A percentile compares a stretch with the other conserved stretches of the same genome.
These are phyloP conservation scores for Ilyonectria sp. DNA, from an alignment of 2,329 filamentous ascomycete species.

Conservation along the genomic window DNA sequence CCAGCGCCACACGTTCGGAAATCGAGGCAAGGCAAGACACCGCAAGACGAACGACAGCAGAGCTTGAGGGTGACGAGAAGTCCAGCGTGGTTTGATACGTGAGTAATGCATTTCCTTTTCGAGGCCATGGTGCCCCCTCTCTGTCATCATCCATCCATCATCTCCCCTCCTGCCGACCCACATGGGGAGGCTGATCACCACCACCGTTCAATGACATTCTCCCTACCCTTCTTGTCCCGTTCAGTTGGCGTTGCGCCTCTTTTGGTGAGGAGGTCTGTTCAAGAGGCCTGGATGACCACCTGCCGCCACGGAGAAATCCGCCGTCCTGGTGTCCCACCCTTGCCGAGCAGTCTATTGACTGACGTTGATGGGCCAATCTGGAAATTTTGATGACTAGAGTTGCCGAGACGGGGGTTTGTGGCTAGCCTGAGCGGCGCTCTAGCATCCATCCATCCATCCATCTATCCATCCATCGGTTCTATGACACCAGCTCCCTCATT, in stretches of 20 bases:
- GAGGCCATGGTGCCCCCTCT: neutral
- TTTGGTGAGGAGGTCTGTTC: conserved; percentile 17
- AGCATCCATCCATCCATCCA: conserved; percentile 5
- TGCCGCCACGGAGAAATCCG: conserved; percentile 29
- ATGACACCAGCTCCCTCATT: conserved; percentile 1
- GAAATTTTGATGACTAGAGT: conserved; percentile 14
- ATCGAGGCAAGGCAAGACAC: conserved; percentile 19
- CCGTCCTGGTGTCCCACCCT: conserved; percentile 37
- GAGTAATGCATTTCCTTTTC: conserved; percentile 10
- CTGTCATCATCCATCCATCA: neutral
- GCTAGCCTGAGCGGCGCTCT: conserved; percentile 6
- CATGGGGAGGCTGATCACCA: conserved; percentile 19
- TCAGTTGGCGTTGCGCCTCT: conserved; percentile 28
- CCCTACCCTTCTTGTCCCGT: conserved; percentile 7
- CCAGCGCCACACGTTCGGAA: conserved; percentile 26
- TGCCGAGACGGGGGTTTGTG: conserved; percentile 15
- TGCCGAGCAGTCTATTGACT: conserved; percentile 25
- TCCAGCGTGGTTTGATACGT: neutral
- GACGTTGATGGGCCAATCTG: conserved; percentile 28
- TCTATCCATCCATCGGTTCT: neutral
- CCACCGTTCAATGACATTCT: conserved; percentile 2
- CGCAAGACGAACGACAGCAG: conserved; percentile 1
- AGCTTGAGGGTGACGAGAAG: neutral
- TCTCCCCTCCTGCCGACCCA: conserved; percentile 5
- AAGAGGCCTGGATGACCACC: conserved; percentile 23